phyloP scores from a whole-genome alignment of 331 rosid species.

The Malus hybrid region DNA sequence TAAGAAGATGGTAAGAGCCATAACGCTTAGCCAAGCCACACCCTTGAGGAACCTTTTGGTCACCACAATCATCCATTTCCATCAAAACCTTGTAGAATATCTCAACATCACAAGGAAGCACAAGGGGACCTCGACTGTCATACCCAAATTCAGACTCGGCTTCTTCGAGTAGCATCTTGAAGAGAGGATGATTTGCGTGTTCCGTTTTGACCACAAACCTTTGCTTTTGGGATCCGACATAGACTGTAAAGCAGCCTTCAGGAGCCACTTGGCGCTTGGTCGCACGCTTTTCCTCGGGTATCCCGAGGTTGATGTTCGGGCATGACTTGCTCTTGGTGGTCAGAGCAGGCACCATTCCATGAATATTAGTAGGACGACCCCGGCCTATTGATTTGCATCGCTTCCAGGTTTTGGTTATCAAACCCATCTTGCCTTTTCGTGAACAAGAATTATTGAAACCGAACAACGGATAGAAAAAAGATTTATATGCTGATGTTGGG shows the following conservation, averaged over 20 bases:
- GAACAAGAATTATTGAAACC: neutral
- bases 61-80: conserved; percentile 49
- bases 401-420: conserved; percentile 68
- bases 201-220: conserved; percentile 62
- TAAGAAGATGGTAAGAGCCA: conserved; percentile 44
- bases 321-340: conserved; percentile 40
- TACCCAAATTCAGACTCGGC: conserved; percentile 77
- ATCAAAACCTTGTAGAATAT: conserved; percentile 48
- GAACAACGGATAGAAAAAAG: neutral
- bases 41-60: conserved; percentile 5
- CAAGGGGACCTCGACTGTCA: conserved; percentile 60
- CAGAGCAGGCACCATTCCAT: neutral
- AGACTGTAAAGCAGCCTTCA: conserved; percentile 72
- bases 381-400: conserved; percentile 72
- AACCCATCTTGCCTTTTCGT: conserved; percentile 31
- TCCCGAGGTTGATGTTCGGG: conserved; percentile 3
- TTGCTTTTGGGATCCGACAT: conserved; percentile 62
- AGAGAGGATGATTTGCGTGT: conserved; percentile 64
- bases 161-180: conserved; percentile 69
- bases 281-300: neutral
- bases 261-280: conserved; percentile 34
- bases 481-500: neutral
- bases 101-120: conserved; percentile 62
- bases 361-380: neutral
- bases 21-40: conserved; percentile 32